Conservation (phyloP, 176 grass and related monocot species). For the Triticum timopheevii region DNA sequence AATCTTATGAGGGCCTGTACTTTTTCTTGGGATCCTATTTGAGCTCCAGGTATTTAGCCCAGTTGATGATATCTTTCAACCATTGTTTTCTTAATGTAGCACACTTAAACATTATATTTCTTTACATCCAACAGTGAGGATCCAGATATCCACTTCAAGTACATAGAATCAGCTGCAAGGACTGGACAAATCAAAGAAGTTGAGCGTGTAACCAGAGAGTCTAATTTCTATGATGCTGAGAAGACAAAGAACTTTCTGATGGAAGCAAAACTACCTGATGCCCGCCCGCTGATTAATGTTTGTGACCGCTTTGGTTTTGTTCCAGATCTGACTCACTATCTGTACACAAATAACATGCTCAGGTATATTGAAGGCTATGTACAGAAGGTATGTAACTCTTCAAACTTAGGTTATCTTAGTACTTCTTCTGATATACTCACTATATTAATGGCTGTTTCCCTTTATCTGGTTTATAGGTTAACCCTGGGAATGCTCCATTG, state of each 20-base stretch:
- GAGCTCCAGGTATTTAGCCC: slow-evolving; percentile 80
- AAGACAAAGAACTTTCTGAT: slow-evolving; percentile 98
- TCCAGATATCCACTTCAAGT: slow-evolving; percentile 96
- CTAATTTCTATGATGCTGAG: slow-evolving; percentile 96
- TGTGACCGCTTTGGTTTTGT: slow-evolving; percentile 98
- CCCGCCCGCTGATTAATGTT: slow-evolving; percentile 90
- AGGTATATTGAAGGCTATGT: slow-evolving; percentile 98
- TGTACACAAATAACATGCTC: slow-evolving; percentile 95
- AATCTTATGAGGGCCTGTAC: slow-evolving; percentile 98
- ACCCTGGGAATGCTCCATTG: slow-evolving; percentile 89
- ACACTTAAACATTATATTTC: slow-evolving; percentile 31
- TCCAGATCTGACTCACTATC: slow-evolving; percentile 91
- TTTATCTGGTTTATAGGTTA: slow-evolving; percentile 57
- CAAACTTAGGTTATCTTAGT: background rate
- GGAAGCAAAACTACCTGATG: slow-evolving; percentile 98
- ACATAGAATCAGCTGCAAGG: slow-evolving; percentile 93
- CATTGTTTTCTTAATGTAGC: background rate
- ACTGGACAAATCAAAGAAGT: slow-evolving; percentile 99
- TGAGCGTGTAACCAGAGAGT: slow-evolving; percentile 97
- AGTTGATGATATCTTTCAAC: background rate
- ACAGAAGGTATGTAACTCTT: slow-evolving; percentile 66
- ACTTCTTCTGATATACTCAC: slow-evolving; percentile 2
- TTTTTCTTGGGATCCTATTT: slow-evolving; percentile 96
- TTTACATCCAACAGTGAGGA: slow-evolving; percentile 70
- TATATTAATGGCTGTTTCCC: slow-evolving; percentile 23